A percentile compares a stretch with the other conserved stretches of the same genome.
phyloP scores from a whole-genome alignment of 208 protist genomes.

The Novymonas esmeraldas region DNA sequence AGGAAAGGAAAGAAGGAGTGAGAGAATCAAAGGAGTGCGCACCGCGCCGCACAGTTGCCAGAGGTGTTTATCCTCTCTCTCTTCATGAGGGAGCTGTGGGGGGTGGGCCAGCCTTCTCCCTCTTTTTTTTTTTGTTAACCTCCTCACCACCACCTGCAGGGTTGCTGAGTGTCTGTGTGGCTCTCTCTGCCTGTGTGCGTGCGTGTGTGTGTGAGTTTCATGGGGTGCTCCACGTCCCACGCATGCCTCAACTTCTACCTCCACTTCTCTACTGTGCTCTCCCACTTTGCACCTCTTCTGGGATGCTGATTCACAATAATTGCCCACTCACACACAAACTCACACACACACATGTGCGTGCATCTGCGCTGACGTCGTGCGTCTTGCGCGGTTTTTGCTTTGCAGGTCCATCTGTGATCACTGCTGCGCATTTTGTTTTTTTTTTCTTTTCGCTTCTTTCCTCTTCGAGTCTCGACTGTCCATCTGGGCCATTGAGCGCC shows the following conservation, averaged over 20 bases:
- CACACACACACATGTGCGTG: not conserved
- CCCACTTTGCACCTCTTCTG: not conserved
- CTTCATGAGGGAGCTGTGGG: no score
- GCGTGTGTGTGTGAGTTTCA: not conserved
- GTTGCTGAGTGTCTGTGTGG: not conserved
- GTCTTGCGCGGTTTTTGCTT: not conserved
- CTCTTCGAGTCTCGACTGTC: not conserved
- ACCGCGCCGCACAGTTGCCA: no score
- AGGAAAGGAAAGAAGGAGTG: not conserved
- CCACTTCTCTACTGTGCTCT: not conserved
- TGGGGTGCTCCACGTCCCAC: not conserved
- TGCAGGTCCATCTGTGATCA: conserved; percentile 3
- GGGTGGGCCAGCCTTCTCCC: no score
- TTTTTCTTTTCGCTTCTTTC: not conserved
- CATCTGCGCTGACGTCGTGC: no score
- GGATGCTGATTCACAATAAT: no score
- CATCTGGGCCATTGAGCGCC: not conserved
- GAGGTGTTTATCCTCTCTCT: no score
- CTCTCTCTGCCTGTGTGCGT: not conserved
- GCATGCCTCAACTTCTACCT: not conserved
- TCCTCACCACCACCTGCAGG: no score
- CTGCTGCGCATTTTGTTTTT: not conserved
- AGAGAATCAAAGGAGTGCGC: no score
- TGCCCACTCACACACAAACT: not conserved
- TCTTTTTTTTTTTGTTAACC: no score